phyloP scores from a whole-genome alignment of 768 basidiomycete species.

The Pisolithus orientalis region DNA sequence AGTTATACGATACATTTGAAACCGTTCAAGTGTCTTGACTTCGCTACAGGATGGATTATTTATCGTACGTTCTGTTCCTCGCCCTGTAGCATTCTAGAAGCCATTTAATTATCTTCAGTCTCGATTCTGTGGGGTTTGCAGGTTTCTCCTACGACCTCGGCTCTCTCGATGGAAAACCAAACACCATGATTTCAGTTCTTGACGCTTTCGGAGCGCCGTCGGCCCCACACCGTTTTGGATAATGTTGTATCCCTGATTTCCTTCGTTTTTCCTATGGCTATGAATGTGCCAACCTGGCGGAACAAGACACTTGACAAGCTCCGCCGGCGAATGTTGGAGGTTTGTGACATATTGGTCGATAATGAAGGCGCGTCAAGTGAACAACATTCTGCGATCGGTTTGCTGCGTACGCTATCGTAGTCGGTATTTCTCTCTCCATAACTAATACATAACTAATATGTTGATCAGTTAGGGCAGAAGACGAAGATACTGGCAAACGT shows the following conservation, averaged over 20 bases:
- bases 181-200: conserved; percentile 13
- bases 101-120: conserved; percentile 21
- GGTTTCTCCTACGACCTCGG: conserved; percentile 42
- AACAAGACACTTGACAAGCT: not conserved
- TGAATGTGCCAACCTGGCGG: not conserved
- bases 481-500: conserved; percentile 14
- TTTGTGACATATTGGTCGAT: not conserved
- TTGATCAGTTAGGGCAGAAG: conserved; percentile 32
- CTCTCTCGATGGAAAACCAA: conserved; percentile 31
- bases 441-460: no score
- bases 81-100: not conserved
- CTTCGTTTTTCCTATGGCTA: conserved; percentile 20
- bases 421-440: not conserved
- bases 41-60: conserved; percentile 19
- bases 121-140: conserved; percentile 40
- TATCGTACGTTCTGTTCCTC: conserved; percentile 9
- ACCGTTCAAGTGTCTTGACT: not conserved
- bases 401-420: not conserved
- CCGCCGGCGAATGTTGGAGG: not conserved
- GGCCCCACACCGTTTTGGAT: conserved; percentile 4
- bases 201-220: conserved; percentile 16
- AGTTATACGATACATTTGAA: not conserved
- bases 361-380: not conserved
- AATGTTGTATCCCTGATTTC: conserved; percentile 23
- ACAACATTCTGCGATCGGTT: not conserved